Evolutionary conservation across 192 early-diverging fungal species (phyloP), one percentile per base, ranked within the genome.

Genomic region (Entomortierella beljakovae): DNA sequence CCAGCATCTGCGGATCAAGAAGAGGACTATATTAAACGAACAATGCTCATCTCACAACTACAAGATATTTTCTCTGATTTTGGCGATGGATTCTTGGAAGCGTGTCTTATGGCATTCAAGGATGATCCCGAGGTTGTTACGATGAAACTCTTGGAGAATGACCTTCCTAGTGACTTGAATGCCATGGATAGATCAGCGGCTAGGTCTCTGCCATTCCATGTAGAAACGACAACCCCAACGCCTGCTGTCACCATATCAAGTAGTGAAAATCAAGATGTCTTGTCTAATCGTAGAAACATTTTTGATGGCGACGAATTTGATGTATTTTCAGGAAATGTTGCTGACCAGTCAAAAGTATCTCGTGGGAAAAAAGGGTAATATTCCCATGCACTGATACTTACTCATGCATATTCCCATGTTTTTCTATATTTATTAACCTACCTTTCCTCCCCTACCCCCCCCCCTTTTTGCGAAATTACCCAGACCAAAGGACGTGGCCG

Each of bases 231-330:
- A 18, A 57, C 43, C 1, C 64, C 73, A 1, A 68, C 58, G 49
- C 43, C 61, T 20, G 26, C 56, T 52, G 46, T 54, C 9, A 46
- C 64, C 22, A 26, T 25, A 43, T 29, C 54, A 5, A 9, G 9
- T 16, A 6, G 2, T 2, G 51, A 55, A 15, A 40, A 43, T 28
- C 61, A 87, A 23, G 74, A 72, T 51, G 66, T 89, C 15, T 82
- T 97, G 15, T 65, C 80, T 6, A 75, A 46, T 18, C 90, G 95
- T 11, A 82, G 87, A 16, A 98, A 97, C 69, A 85, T 97, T 33
- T 96, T 94, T 82, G 96, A 98, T 80, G 91, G 92, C 42, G 97
- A 98, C 70, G 94, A 95, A 64, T 97, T 98, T 82, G 96, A 98
- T 64, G 88, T 97, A 8, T 95, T 97, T 81, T 72, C 84, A 31